Conservation (phyloP, 164 flowering plant species). For the Vitis labrusca region DNA sequence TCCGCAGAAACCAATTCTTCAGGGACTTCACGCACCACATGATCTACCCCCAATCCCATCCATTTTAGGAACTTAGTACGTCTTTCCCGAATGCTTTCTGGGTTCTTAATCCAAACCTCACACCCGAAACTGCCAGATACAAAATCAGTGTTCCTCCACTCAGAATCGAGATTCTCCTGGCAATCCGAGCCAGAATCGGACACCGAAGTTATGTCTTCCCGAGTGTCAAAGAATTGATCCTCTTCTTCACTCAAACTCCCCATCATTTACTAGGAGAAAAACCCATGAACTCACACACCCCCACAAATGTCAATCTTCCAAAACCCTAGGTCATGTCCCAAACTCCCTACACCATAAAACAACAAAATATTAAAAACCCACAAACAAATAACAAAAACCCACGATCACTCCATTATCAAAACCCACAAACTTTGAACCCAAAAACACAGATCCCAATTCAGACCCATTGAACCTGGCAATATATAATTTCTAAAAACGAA, state of each 20-base stretch:
- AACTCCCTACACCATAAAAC: slow-evolving; percentile 5
- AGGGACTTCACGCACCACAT: slow-evolving; percentile 14
- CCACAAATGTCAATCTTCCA: background rate
- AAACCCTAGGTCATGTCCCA: slow-evolving; percentile 17
- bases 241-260: slow-evolving; percentile 19
- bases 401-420: background rate
- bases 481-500: background rate
- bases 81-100: slow-evolving; percentile 48
- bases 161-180: slow-evolving; percentile 29
- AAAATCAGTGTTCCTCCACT: slow-evolving; percentile 5
- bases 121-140: slow-evolving; percentile 23
- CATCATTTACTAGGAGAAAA: slow-evolving; percentile 2
- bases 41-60: slow-evolving; percentile 47
- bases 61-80: slow-evolving; percentile 48
- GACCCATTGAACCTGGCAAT: background rate
- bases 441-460: slow-evolving; percentile 14
- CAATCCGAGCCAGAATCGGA: slow-evolving; percentile 25
- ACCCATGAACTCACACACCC: slow-evolving; percentile 9
- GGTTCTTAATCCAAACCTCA: slow-evolving; percentile 58
- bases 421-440: background rate
- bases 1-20: slow-evolving; percentile 11
- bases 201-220: slow-evolving; percentile 26
- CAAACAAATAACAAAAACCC: slow-evolving; percentile 1
- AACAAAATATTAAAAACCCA: background rate
- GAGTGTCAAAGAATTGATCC: slow-evolving; percentile 19